These are phyloP conservation scores for Talaromyces sp. DNA, from an alignment of 2,329 filamentous ascomycete species.

Conservation along the genomic window DNA sequence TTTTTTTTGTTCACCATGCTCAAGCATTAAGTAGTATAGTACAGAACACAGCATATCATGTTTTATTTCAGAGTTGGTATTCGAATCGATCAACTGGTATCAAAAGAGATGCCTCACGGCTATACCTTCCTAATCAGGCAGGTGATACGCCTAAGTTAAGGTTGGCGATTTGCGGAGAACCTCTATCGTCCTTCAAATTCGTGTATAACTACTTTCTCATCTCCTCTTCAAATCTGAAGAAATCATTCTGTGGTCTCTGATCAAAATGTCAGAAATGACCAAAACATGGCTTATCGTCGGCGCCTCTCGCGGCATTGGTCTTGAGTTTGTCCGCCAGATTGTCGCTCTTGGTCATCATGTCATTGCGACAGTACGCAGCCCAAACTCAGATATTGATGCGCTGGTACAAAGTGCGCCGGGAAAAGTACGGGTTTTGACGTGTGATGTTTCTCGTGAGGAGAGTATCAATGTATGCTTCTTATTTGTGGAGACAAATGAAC, in stretches of 20 bases:
- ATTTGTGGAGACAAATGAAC: not conserved
- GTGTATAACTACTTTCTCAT: not conserved
- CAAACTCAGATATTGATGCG: constrained; percentile 36
- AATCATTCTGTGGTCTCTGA: not conserved
- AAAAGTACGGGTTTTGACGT: constrained; percentile 38
- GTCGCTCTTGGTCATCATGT: constrained; percentile 48
- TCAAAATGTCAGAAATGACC: not conserved
- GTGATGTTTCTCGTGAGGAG: constrained; percentile 52
- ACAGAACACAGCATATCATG: too few species aligned
- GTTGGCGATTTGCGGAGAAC: not conserved
- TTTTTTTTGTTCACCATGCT: not conserved
- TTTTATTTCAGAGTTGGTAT: too few species aligned
- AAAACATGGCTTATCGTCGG: constrained; percentile 31
- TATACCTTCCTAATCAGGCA: constrained; percentile 5
- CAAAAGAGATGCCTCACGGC: not conserved
- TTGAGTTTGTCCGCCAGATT: constrained; percentile 36
- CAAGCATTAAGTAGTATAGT: too few species aligned
- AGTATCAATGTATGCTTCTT: constrained; percentile 47
- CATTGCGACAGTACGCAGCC: constrained; percentile 51
- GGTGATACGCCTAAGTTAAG: not conserved
- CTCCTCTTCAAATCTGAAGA: not conserved
- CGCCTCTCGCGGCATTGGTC: constrained; percentile 10
- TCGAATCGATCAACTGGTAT: not conserved
- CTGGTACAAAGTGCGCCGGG: constrained; percentile 32
- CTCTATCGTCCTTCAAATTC: not conserved